Base-by-base conservation (phyloP, 2,329 filamentous ascomycete genomes). In the Byssoonygena ceratinophila region DNA sequence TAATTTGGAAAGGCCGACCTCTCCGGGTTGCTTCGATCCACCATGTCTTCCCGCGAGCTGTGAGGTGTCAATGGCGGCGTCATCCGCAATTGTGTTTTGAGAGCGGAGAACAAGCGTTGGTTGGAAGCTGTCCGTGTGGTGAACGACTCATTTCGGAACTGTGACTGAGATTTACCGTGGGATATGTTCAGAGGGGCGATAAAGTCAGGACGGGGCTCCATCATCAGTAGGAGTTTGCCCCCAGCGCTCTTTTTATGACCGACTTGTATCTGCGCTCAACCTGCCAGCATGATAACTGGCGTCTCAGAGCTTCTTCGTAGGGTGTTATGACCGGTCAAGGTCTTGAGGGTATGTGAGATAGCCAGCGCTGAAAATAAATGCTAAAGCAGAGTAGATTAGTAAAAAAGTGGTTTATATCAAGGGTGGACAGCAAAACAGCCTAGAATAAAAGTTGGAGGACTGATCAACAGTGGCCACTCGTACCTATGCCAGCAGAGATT, bases 1-100 rank as follows among this genome's bases (percentile, higher is more conserved):
- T 95, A 98, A 74, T 92, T 94, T 76, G 94, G 86, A 65, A 96
- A 95, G 54, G 89, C 76, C 1, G 84, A 79, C 58, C 80, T 75
- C 5, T 76, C 69, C 47, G 66, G 62, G 57, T 71, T 70, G 16
- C 46, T 60, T 58, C 70, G 64, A 55, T 71, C 61, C 61, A 68
- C 66, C 56, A 78, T 74, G 58, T 78, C 73, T 64, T 87, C 83
- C 63, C 58, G 55, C 1, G 61, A 82, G 62, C 77, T 77, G 68
- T 83, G 82, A 16, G 86, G 87, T 7, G 86, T 90, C 57, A 83
- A 74, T 39, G 87, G 86, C 25, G 87, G 86, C 46, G 85, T 90
- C 70, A 90, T 84, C 59, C 88, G 82, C 31, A 62, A 60, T 25
- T 64, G 63, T 52, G 61, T 58, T 54, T 61, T 52, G 20, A 59